A percentile compares a stretch with the other conserved stretches of the same genome.
Evolutionary conservation across 2,329 filamentous ascomycete genomes (phyloP).

Genomic region (Cercospora berteroae): DNA sequence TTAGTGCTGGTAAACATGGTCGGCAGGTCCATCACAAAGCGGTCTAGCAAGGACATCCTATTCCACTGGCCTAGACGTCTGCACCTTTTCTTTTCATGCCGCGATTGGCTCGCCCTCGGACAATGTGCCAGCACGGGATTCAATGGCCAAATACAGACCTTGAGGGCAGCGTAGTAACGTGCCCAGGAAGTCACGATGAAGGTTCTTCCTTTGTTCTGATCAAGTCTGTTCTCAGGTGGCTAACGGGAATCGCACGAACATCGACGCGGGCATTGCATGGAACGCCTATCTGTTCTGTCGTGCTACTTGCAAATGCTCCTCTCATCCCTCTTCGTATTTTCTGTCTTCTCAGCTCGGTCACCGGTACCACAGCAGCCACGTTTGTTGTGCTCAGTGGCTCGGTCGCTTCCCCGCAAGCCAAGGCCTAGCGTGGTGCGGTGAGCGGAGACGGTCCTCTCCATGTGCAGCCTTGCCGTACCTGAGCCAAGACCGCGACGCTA

Average conservation of each 20-base stretch:
- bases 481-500: constrained; percentile 13
- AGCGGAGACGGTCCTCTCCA: constrained; percentile 12
- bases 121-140: not conserved
- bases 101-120: not conserved
- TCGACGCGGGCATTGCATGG: not conserved
- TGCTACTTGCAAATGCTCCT: not conserved
- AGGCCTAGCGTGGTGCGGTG: constrained; percentile 11
- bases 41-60: not conserved
- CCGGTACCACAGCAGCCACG: constrained; percentile 1
- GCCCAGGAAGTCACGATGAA: not conserved
- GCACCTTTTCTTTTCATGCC: not conserved
- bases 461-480: constrained; percentile 17
- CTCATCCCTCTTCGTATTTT: not conserved
- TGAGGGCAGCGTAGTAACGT: not conserved
- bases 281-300: not conserved
- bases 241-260: not conserved
- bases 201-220: not conserved
- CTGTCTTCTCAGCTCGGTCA: not conserved
- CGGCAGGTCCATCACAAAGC: not conserved
- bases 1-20: not conserved
- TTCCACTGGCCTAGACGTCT: not conserved
- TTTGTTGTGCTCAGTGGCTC: not conserved
- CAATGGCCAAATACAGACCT: not conserved
- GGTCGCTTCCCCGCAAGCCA: constrained; percentile 14
- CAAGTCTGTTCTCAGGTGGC: not conserved